phyloP scores from a whole-genome alignment of 352 stramenopile genomes.

The Thalassiosira mediterranea region DNA sequence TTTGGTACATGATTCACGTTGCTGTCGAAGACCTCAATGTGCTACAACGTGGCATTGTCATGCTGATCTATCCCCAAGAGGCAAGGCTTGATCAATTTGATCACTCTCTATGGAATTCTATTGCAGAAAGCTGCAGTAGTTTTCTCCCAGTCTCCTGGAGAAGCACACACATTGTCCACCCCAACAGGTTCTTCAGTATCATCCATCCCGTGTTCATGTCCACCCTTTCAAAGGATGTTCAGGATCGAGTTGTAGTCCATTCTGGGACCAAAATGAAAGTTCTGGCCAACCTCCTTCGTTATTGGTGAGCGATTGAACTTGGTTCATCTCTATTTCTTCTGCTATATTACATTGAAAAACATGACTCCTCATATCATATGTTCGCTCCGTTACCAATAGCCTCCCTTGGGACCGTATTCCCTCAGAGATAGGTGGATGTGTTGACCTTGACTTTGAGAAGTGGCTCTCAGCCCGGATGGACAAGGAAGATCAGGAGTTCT shows the following conservation, averaged over 20 bases:
- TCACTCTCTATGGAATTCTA: slow-evolving; percentile 45
- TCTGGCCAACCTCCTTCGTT: slow-evolving; percentile 41
- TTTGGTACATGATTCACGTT: slow-evolving; percentile 49
- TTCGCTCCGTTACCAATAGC: too few species aligned
- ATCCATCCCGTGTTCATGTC: slow-evolving; percentile 52
- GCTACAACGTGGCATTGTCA: slow-evolving; percentile 27
- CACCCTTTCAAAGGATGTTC: slow-evolving; percentile 33
- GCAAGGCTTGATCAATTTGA: slow-evolving; percentile 50
- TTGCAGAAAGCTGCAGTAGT: slow-evolving; percentile 34
- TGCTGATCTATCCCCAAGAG: slow-evolving; percentile 52
- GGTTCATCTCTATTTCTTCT: background rate
- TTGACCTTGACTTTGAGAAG: slow-evolving; percentile 46
- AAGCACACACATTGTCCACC: slow-evolving; percentile 48
- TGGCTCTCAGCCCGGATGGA: slow-evolving; percentile 41
- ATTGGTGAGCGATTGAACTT: slow-evolving; percentile 13
- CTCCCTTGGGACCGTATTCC: slow-evolving; percentile 46
- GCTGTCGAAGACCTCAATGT: slow-evolving; percentile 33
- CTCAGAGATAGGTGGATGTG: slow-evolving; percentile 38
- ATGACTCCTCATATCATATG: too few species aligned
- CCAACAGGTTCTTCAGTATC: slow-evolving; percentile 50
- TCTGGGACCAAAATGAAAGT: slow-evolving; percentile 53
- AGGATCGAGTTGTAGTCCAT: slow-evolving; percentile 47
- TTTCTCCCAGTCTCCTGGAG: slow-evolving; percentile 33
- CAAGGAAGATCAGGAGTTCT: slow-evolving; percentile 26
- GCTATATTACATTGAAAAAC: too few species aligned